Evolutionary conservation across 345 rosid species (phyloP).

Genomic region (Salix koriyanagi): DNA sequence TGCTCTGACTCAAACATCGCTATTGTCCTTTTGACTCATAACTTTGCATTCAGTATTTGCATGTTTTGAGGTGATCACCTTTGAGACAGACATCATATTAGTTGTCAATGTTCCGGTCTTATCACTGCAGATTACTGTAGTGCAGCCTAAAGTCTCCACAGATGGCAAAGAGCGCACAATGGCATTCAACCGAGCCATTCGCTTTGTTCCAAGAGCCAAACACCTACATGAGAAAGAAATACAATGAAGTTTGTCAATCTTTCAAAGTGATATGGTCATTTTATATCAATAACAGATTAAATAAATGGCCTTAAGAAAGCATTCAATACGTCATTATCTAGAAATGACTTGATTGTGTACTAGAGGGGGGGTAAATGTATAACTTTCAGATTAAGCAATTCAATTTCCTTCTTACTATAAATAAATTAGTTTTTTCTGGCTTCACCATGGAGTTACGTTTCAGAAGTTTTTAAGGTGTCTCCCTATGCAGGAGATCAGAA

Average conservation of each 20-base stretch:
- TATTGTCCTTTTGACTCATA: background rate
- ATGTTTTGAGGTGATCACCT: conserved; percentile 48
- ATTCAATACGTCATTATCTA: background rate
- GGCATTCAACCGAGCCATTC: conserved; percentile 98
- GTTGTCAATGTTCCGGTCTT: conserved; percentile 98
- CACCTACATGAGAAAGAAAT: conserved; percentile 46
- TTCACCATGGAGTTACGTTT: background rate
- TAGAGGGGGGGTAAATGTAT: background rate
- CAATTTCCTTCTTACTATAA: too few species aligned
- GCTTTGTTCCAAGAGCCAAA: conserved; percentile 98
- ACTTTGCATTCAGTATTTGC: background rate
- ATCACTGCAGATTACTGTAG: conserved; percentile 97
- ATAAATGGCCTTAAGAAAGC: background rate
- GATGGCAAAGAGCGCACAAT: conserved; percentile 98
- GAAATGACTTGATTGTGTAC: background rate
- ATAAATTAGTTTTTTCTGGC: background rate
- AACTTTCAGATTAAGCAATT: too few species aligned
- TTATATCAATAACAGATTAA: too few species aligned
- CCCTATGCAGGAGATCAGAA: background rate
- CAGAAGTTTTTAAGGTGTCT: background rate
- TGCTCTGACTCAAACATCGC: background rate
- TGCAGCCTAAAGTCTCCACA: conserved; percentile 96
- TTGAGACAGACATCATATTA: conserved; percentile 97
- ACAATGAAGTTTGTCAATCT: background rate
- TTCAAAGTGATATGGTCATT: background rate